These are phyloP conservation scores for Calocybe gambosa DNA, from an alignment of 1,284 basidiomycete genomes.

Conservation along the genomic window DNA sequence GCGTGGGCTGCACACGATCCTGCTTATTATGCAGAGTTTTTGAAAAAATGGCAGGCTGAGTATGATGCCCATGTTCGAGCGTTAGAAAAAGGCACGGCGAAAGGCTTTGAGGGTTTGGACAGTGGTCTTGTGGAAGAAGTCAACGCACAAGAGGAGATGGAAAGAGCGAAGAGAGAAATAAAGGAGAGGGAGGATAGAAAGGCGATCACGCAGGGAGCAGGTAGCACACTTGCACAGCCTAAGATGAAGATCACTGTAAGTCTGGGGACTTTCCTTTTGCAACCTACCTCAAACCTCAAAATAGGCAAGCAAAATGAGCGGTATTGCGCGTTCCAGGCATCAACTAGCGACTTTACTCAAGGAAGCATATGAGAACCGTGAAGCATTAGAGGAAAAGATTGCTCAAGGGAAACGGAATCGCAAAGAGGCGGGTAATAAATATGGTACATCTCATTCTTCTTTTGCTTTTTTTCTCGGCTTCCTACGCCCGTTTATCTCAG, in stretches of 20 bases:
- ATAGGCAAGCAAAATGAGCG: conserved; percentile 62
- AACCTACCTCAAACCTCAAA: neutral
- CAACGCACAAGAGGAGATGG: conserved; percentile 69
- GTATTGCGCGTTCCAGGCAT: conserved; percentile 65
- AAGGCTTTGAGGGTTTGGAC: conserved; percentile 62
- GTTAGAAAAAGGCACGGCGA: conserved; percentile 58
- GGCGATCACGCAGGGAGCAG: conserved; percentile 54
- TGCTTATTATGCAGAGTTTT: conserved; percentile 69
- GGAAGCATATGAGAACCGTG: conserved; percentile 74
- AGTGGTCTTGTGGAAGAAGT: conserved; percentile 49
- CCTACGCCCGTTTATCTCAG: neutral
- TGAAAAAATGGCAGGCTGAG: conserved; percentile 63
- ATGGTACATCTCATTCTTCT: conserved; percentile 45
- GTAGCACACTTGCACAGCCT: conserved; percentile 49
- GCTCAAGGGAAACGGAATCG: conserved; percentile 73
- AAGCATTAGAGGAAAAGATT: conserved; percentile 72
- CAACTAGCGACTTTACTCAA: conserved; percentile 71
- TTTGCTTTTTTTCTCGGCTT: neutral
- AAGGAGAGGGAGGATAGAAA: conserved; percentile 70
- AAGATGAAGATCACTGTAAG: conserved; percentile 70
- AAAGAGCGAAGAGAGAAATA: conserved; percentile 62
- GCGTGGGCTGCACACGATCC: conserved; percentile 75
- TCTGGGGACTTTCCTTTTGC: conserved; percentile 8
- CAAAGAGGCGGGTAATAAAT: conserved; percentile 84
- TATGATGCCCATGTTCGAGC: conserved; percentile 66